Base-by-base conservation (phyloP, 2,329 filamentous ascomycete genomes). In the Teratosphaeria epicoccoides region DNA sequence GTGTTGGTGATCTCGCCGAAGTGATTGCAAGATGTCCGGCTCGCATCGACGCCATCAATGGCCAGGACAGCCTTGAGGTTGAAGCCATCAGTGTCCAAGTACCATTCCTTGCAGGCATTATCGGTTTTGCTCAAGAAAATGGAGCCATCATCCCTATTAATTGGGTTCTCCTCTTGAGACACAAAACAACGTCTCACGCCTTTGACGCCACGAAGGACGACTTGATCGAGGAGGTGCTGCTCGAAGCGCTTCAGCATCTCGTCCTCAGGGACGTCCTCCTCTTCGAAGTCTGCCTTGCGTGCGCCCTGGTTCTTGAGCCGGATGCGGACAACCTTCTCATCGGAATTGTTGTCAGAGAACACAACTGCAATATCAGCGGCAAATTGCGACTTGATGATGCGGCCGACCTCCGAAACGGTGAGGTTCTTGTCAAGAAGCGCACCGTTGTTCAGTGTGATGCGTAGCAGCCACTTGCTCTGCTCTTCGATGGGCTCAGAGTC, bases 291-390 rank as follows among this genome's bases (percentile, higher is more conserved):
- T 46, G 72, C 68, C 43, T 80, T 74, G 62, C 90, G 85, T 14
- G 25, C 47, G 23, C 52, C 52, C 33, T 28, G 23, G 24, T 24
- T 46, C 22, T 52, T 49, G 29, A 55, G 55, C 58, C 93, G 87
- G 58, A 96, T 85, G 68, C 93, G 93, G 61, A 98, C 88, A 45
- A 97, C 85, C 68, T 94, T 89, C 67, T 94, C 84, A 58, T 96
- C 90, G 9, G 91, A 90, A 69, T 98, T 98, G 76, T 96, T 93
- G 70, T 98, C 93, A 71, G 89, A 95, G 76, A 95, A 95, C 55
- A 98, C 90, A 59, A 98, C 84, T 12, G 88, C 88, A 61, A 97
- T 75, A 69, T 95, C 89, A 56, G 79, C 82, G 20, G 82, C 79
- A 66, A 95, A 98, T 49, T 89, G 84, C 58, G 90, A 82, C 74